Evolutionary conservation across 2,329 filamentous ascomycete species (phyloP), one percentile per base, ranked within the genome.

Genomic region (Arthroderma uncinatum): DNA sequence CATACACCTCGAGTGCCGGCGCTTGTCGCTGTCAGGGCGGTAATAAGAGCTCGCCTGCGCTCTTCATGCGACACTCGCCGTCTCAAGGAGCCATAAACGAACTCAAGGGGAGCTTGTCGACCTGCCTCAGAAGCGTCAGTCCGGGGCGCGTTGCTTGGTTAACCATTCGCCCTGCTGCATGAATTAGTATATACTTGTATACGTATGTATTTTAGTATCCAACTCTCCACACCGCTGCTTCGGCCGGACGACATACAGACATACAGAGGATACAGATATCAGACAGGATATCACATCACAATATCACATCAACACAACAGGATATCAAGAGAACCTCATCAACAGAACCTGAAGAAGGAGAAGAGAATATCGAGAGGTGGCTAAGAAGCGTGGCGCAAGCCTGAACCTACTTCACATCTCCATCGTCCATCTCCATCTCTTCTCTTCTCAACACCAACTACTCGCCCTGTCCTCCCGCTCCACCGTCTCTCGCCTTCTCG

Each of bases 11-110:
- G n/a, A 2, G 7, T 42, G 23, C 25, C 44, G 44, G 44, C 44
- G 44, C 44, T 50, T 50, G 44, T 50, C 44, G 44, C 44, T 50
- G 44, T 30, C 44, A 30, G 44, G 44, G 44, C 44, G 44, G 44
- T 50, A 50, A 50, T 30, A 44, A 30, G 25, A 30, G 44, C 12
- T 30, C 12, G 14, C 25, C 44, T 30, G 42, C 25, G 44, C 28
- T 50, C 14, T 50, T 8, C 12, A 4, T 48, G 44, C 12, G 44
- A 48, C 44, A 50, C 12, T 16, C 3, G 4, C 39, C 39, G 39
- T 42, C 39, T 42, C 39, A 21, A 9, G 12, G 34, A 36, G 9
- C 34, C 34, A n/a, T n/a, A 3, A 36, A 3, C 12, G 19, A 9
- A 7, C 8, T 44, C 8, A 30, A 30, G 7, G 28, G 28, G 4